Evolutionary conservation across 352 stramenopile genomes (phyloP), one percentile per base, ranked within the genome.

Genomic region (Pythium dissotocum): DNA sequence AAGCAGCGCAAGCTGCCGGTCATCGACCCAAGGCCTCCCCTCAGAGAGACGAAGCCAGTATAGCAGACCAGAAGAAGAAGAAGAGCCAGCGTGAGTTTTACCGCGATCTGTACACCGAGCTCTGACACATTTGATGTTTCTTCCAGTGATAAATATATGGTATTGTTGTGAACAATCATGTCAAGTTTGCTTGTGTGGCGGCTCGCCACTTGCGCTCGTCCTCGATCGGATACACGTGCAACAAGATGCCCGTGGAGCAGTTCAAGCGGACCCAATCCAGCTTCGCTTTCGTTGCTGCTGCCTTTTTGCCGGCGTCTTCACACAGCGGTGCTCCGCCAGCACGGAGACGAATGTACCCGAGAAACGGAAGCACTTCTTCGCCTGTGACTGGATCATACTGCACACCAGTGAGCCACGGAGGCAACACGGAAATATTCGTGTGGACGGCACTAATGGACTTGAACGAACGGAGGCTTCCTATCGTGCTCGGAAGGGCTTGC

Each of bases 41-140:
- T 2, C 10, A 12, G 2, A 30, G 28, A 13, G 16, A 56, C n/a
- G 49, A 56, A n/a, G 49, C n/a, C 6, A 35, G 21, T 1, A 16
- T 30, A 12, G 46, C 12, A 9, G 51, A n/a, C 21, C 21, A 24
- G 21, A 24, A 24, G 0, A 64, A 56, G 33, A 53, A 63, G 26
- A 59, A 26, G 18, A 63, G 35, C 1, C 55, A 65, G 12, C 64
- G 58, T 0, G 64, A 65, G n/a, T 71, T 71, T 16, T 71, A 71
- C 53, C 48, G 57, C 9, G 64, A 71, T 16, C 38, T 71, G 12
- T 71, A 71, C 48, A 57, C 57, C 6, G 64, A 71, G 14, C 10
- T 65, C 18, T 71, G 21, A 63, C 7, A 10, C 8, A 14, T n/a
- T 32, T 38, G 7, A 6, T 57, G 21, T 38, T 57, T 2, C 21